phyloP scores from a whole-genome alignment of 345 rosid species.

The Eucalyptus paniculata region DNA sequence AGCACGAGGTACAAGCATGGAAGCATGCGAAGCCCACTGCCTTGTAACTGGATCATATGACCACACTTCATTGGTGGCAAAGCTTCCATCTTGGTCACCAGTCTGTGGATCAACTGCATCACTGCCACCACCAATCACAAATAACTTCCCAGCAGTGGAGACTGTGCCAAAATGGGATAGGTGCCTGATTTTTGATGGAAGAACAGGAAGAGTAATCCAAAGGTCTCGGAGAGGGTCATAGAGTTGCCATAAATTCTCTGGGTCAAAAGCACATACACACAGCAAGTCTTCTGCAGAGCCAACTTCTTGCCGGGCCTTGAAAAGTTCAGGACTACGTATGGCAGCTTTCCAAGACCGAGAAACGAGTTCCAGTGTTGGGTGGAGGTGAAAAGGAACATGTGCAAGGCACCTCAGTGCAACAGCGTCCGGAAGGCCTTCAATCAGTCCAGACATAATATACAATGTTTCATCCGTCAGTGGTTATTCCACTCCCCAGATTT shows the following conservation, averaged over 20 bases:
- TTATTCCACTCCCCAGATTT: background rate
- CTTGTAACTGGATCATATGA: constrained; percentile 70
- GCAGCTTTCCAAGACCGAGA: constrained; percentile 92
- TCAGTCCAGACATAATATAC: constrained; percentile 69
- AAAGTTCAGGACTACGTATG: constrained; percentile 59
- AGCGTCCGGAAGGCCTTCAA: constrained; percentile 90
- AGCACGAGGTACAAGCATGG: constrained; percentile 92
- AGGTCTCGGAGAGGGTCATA: constrained; percentile 70
- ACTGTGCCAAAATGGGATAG: constrained; percentile 81
- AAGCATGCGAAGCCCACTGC: constrained; percentile 50
- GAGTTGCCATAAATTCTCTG: constrained; percentile 93
- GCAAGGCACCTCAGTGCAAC: constrained; percentile 95
- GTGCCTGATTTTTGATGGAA: constrained; percentile 78
- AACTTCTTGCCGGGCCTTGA: constrained; percentile 62
- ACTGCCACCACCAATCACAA: constrained; percentile 93
- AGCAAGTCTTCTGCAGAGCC: constrained; percentile 60
- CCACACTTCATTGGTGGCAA: constrained; percentile 92
- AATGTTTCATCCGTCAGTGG: constrained; percentile 20
- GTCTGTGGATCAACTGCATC: constrained; percentile 88
- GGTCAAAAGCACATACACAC: constrained; percentile 84
- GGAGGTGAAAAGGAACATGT: constrained; percentile 59
- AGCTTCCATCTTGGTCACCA: constrained; percentile 93
- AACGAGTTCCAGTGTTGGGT: constrained; percentile 79
- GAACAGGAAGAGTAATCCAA: constrained; percentile 88
- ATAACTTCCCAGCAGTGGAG: constrained; percentile 53